Base-by-base conservation (phyloP, 2,329 filamentous ascomycete genomes). In the Trichoderma cornu-damae region DNA sequence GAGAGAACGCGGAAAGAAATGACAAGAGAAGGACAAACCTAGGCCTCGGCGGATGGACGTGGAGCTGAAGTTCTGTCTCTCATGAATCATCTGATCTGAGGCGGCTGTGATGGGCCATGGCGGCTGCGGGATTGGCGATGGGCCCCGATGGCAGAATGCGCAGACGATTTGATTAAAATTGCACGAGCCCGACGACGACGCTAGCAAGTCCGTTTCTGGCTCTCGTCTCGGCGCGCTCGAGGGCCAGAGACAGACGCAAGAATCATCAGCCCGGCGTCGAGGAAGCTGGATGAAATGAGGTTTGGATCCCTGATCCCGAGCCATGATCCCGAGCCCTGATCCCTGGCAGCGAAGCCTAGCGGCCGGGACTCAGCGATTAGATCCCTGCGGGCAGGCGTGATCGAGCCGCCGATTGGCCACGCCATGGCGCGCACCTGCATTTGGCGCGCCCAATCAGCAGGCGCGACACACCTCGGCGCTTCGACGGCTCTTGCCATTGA, bases 401-500 rank as follows among this genome's bases (percentile, higher is more conserved):
- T 72, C 62, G 61, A 52, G 57, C 59, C 60, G 61, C 62, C 67
- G 62, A 72, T 73, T 73, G 71, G 70, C 59, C 61, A 57, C 51
- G 60, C 50, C 60, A 60, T 59, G 46, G 55, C 60, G 55, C 66
- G 61, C 64, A 62, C 64, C 62, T 65, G 64, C 61, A 65, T 60
- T 56, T 63, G 57, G 56, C 53, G 37, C 61, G 62, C 56, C 75
- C 73, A 76, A 76, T 76, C 64, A 61, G 57, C 59, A 63, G 56
- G 61, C 65, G 59, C 64, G 68, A 66, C 63, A 62, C 61, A 65
- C 57, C 47, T 69, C 63, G 69, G 69, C 69, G 69, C 69, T 71
- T 68, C 62, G 59, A 67, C 64, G 60, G 59, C 64, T 59, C 61
- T 61, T 66, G 64, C 67, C 58, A 71, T 71, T 71, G 68, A 66